Evolutionary conservation across 2,329 filamentous ascomycete genomes (phyloP), one percentile per base, ranked within the genome.

Genomic region (Penicillium freii): DNA sequence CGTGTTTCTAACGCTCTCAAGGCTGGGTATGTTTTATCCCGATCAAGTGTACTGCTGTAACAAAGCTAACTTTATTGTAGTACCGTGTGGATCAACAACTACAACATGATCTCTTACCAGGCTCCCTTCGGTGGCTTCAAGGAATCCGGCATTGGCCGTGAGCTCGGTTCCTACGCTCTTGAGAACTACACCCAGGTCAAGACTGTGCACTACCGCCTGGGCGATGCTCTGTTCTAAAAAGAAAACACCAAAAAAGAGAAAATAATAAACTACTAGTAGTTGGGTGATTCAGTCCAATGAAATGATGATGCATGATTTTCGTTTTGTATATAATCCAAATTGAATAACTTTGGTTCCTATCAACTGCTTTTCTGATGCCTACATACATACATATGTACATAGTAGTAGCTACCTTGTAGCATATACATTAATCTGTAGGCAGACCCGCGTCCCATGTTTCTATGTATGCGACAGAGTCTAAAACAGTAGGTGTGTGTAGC

Each of bases 1-100:
- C 83, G 89, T 38, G 87, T 92, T 4, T 86, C 88, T 51, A 89
- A 90, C 69, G 80, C 81, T 51, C 81, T 93, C 62, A 82, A 85
- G 61, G 87, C 89, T 1, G 91, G 91, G 68, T 69, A 54, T 64
- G 69, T 84, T 62, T 19, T 9, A 19, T 25, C 17, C 5, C 5
- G 1, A 84, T 85, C 82, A 80, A 71, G 79, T 74, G 79, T 73
- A 46, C 66, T 54, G 31, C 42, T n/a, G 10, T 47, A 17, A 13
- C 27, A 15, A 34, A 21, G 34, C 57, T 60, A 63, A 62, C 42
- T 27, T 2, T 38, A 40, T 42, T 29, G 9, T 53, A 65, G 69
- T 62, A 85, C 84, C 63, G 83, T 86, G 64, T 86, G 84, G 82
- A 80, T 87, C 69, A 87, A 87, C 80, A 80, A 77, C 60, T 87